Evolutionary conservation across 2,329 filamentous ascomycete species (phyloP), one percentile per base, ranked within the genome.

Genomic region (Fusarium sp.): DNA sequence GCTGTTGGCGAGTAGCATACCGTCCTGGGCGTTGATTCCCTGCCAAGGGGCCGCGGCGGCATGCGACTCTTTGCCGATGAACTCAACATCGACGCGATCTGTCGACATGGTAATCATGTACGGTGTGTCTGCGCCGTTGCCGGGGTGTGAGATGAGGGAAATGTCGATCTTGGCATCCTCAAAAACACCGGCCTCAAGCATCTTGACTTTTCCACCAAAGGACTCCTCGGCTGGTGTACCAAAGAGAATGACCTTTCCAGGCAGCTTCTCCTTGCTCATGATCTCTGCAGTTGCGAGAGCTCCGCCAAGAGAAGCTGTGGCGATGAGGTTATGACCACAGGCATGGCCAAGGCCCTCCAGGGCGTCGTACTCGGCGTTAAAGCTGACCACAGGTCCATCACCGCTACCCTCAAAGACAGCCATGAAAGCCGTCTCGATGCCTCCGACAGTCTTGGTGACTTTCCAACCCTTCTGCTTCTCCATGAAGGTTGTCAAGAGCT

Each of bases 361-460:
- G 7, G 72, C 72, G 11, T 74, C 78, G 11, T 80, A 80, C 43
- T 84, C 82, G 1, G 78, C 80, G 60, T 84, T 83, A 61, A 84
- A 84, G 13, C 79, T 81, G 10, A 84, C 80, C 0, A 79, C 77
- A 23, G 80, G 80, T 0, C 81, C 82, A 11, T 75, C 65, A 0
- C 72, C 77, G 3, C 77, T 78, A 31, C 78, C 82, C 23, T 82
- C 78, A 56, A 78, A 84, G 0, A 80, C 77, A 2, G 82, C 83
- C 40, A 81, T 77, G 61, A 84, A 85, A 7, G 83, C 83, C 3
- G 83, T 85, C 6, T 78, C 77, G 47, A 85, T 80, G 3, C 77
- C 79, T 28, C 82, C 83, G 0, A 82, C 81, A 1, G 79, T 80
- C 5, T 75, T 68, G 1, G 78, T 82, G 7, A 85, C 82, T 4